Evolutionary conservation across 805 yeast genomes (phyloP).

Genomic region (Starmerella khaoyaiensis): DNA sequence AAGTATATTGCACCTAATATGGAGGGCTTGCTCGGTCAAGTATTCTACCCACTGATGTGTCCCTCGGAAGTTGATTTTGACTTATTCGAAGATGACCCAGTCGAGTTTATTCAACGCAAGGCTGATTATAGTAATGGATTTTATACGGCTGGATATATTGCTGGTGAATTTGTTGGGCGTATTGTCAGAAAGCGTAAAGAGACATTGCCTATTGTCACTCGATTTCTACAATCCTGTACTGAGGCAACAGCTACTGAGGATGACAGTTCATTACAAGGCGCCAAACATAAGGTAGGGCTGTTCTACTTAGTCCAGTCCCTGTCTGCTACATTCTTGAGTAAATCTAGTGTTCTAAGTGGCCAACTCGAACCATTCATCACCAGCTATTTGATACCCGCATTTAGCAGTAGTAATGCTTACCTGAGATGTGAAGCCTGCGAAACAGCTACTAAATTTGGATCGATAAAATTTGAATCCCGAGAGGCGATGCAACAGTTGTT

Average conservation of each 20-base stretch:
- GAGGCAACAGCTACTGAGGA: not conserved
- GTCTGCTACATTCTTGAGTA: slow-evolving; percentile 39
- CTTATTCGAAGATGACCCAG: slow-evolving; percentile 73
- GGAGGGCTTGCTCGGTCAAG: slow-evolving; percentile 50
- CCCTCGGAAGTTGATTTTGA: slow-evolving; percentile 58
- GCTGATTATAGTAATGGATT: slow-evolving; percentile 51
- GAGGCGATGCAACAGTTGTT: slow-evolving; percentile 52
- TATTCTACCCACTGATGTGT: slow-evolving; percentile 63
- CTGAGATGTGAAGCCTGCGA: slow-evolving; percentile 50
- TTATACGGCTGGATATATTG: slow-evolving; percentile 64
- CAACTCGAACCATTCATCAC: slow-evolving; percentile 46
- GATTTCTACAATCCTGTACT: slow-evolving; percentile 19
- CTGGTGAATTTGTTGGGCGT: slow-evolving; percentile 56
- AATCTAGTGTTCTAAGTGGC: slow-evolving; percentile 23
- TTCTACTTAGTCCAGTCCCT: slow-evolving; percentile 67
- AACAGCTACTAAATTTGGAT: slow-evolving; percentile 45
- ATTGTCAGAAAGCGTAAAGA: slow-evolving; percentile 52
- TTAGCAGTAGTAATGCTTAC: slow-evolving; percentile 42
- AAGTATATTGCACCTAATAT: slow-evolving; percentile 49
- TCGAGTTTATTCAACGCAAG: slow-evolving; percentile 66
- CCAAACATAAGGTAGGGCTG: slow-evolving; percentile 31
- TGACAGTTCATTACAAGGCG: not conserved
- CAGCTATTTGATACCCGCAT: slow-evolving; percentile 56
- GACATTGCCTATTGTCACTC: slow-evolving; percentile 11
- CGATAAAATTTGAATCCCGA: slow-evolving; percentile 44